A percentile compares a stretch with the other conserved stretches of the same genome.
phyloP scores from a whole-genome alignment of 805 yeast genomes.

The Wickerhamomyces subpelliculosus region DNA sequence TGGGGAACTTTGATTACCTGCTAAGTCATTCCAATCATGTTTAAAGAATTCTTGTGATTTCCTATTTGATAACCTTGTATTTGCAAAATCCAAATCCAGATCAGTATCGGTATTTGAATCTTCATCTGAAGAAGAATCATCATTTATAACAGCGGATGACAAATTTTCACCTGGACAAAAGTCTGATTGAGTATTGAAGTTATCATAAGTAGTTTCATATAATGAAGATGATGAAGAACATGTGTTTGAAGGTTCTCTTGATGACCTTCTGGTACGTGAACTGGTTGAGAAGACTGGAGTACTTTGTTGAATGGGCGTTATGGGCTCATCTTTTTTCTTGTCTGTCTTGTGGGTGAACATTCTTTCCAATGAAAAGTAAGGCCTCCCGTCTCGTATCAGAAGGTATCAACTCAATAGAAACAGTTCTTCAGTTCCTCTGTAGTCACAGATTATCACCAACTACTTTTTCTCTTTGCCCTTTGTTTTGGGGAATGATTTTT shows the following conservation, averaged over 20 bases:
- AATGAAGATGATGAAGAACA: slow-evolving; percentile 1
- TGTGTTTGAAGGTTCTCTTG: background rate
- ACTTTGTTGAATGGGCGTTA: background rate
- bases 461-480: too few species aligned
- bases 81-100: slow-evolving; percentile 5
- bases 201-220: slow-evolving; percentile 2
- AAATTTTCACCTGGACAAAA: background rate
- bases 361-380: too few species aligned
- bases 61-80: slow-evolving; percentile 1
- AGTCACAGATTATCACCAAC: too few species aligned
- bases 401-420: too few species aligned
- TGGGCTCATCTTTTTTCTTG: background rate
- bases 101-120: slow-evolving; percentile 14
- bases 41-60: slow-evolving; percentile 11
- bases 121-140: slow-evolving; percentile 6
- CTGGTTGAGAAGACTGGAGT: background rate
- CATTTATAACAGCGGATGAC: background rate
- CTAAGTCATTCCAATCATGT: slow-evolving; percentile 4
- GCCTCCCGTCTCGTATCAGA: too few species aligned
- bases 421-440: too few species aligned
- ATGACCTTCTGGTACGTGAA: background rate
- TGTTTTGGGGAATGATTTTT: too few species aligned
- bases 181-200: background rate
- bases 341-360: background rate
- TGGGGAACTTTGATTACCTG: slow-evolving; percentile 9